Base-by-base conservation (phyloP, 345 rosid genomes). In the Aquilaria sinensis region DNA sequence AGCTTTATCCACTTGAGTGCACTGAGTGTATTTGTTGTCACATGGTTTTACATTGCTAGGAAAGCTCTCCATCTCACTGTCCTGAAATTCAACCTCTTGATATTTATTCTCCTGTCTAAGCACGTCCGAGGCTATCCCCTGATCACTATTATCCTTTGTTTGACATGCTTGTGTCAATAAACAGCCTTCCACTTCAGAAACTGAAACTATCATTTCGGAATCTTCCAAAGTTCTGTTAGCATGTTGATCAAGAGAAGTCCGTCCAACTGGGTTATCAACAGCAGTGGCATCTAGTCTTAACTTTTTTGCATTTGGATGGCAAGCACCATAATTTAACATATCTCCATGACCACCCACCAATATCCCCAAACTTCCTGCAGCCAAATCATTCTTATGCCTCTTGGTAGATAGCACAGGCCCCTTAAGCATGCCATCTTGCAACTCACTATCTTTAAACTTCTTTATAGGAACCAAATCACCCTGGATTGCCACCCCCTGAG, bases 381-480 rank as follows among this genome's bases (percentile, higher is more conserved):
- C 57, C 58, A 65, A 57, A 49, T 63, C 72, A 70, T 47, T 45
- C 65, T 55, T 59, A 52, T 16, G 65, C 73, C 87, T 78, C 77
- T 75, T 75, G 48, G 43, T 48, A n/a, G 61, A 62, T 47, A 61
- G 58, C 12, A 54, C 10, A 53, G 57, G 60, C 54, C 57, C 47
- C 14, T 12, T 33, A 62, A 11, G 47, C 8, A 56, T 47, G 56
- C 65, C 43, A 37, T 47, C 74, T 57, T 51, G 67, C 37, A 57
- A 56, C 11, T 56, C 61, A 53, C 66, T 57, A 69, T 47, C 58
- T 50, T 59, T 70, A 69, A 66, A 71, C 16, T 32, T 14, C 1
- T 65, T 32, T 61, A 53, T 56, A 62, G 72, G 65, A 66, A 56
- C 16, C n/a, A 29, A 61, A 55, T 63, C 70, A 60, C 58, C 73